Evolutionary conservation across 345 rosid genomes (phyloP), one percentile per base, ranked within the genome.

Genomic region (Arabidopsis arenosa): DNA sequence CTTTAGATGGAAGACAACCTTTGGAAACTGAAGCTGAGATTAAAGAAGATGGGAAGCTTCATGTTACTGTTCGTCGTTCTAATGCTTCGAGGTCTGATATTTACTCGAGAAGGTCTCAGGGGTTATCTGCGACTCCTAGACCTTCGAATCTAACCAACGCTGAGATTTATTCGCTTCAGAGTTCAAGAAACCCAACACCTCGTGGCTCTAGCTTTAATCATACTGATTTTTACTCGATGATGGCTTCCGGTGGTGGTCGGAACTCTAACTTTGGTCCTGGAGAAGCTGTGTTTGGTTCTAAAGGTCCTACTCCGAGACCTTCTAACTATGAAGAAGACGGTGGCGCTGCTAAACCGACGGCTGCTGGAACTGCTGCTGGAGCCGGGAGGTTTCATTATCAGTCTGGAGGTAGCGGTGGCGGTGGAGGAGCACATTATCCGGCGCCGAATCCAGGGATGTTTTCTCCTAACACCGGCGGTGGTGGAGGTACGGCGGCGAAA

Each of bases 361-460:
- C 33, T 2, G 37, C 53, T n/a, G 77, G 77, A 48, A 60, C 67
- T 0, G 61, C 23, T 9, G 60, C 66, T 0, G 81, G 77, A 51
- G 64, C 70, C 17, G 81, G 81, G 39, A 90, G 94, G 84, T 84
- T 81, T 48, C 88, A 85, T 70, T 63, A 89, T 67, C 80, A 84
- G 17, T 68, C 82, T 17, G 47, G 75, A 53, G 26, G 86, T 13
- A 32, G 75, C 35, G 77, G 71, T 1, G 80, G 82, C 7, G 86
- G 83, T 4, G 86, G 85, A 18, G 89, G 85, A 28, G 82, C 85
- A 5, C 92, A 94, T 66, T 92, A 95, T 65, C 99, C 99, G 32
- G 94, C 93, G 21, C 99, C 99, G 14, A 95, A 92, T 79, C 96
- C 98, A 0, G 96, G 94, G 10, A 92, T 95, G 94, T 92, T 95